Conservation (phyloP, 2,329 filamentous ascomycete genomes). For the Spiromastix sp. region DNA sequence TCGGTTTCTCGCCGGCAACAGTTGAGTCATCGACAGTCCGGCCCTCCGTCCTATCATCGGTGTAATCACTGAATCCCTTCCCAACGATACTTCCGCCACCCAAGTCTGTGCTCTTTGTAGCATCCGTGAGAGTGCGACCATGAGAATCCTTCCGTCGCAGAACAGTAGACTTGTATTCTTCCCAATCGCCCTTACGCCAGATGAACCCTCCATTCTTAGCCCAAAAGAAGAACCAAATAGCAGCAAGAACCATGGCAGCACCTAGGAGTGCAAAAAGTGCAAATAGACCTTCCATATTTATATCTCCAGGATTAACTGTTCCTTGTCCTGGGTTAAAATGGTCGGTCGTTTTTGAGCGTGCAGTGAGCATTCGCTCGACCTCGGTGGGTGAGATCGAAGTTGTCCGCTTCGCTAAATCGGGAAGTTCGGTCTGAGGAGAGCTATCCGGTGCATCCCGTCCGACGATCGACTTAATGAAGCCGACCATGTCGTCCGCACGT, state of each 20-base stretch:
- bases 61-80: constrained; percentile 56
- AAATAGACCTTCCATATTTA: constrained; percentile 57
- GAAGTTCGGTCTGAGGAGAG: too few relatives aligned
- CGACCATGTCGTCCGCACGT: too few relatives aligned
- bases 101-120: constrained; percentile 69
- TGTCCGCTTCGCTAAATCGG: too few relatives aligned
- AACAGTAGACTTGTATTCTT: constrained; percentile 95
- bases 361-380: too few relatives aligned
- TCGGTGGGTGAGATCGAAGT: too few relatives aligned
- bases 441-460: too few relatives aligned
- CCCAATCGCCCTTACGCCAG: constrained; percentile 81
- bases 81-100: constrained; percentile 72
- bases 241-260: constrained; percentile 59
- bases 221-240: constrained; percentile 99
- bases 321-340: constrained; percentile 26
- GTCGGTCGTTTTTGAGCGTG: too few relatives aligned
- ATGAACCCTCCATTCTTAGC: constrained; percentile 91
- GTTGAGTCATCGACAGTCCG: constrained; percentile 36
- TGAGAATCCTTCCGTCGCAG: constrained; percentile 80
- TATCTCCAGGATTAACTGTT: constrained; percentile 28
- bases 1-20: constrained; percentile 34
- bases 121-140: constrained; percentile 72
- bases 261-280: constrained; percentile 79
- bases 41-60: constrained; percentile 35
- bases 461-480: too few relatives aligned